A percentile compares a stretch with the other conserved stretches of the same genome.
Conservation (phyloP, 805 yeast genomes). For the Hyphopichia homilentoma region DNA sequence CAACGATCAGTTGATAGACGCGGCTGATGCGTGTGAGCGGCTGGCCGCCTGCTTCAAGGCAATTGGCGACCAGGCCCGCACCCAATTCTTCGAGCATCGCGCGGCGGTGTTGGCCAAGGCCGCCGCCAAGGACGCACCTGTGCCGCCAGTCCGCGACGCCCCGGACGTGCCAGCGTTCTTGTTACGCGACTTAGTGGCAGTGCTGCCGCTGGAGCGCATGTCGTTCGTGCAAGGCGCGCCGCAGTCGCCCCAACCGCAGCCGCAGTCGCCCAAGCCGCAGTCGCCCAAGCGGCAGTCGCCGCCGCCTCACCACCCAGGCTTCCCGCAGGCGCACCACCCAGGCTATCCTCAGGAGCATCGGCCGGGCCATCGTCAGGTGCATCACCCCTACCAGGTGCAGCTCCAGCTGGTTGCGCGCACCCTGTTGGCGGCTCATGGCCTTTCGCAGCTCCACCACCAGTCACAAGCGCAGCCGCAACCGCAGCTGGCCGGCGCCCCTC, state of each 20-base stretch:
- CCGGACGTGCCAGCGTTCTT: slow-evolving; percentile 45
- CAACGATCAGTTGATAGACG: slow-evolving; percentile 56
- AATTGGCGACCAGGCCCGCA: slow-evolving; percentile 42
- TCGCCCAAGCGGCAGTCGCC: slow-evolving; percentile 6
- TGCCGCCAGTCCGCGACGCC: slow-evolving; percentile 43
- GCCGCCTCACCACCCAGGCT: slow-evolving; percentile 7
- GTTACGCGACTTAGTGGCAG: slow-evolving; percentile 40
- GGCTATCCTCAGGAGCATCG: slow-evolving; percentile 11
- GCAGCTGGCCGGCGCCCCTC: slow-evolving; percentile 7
- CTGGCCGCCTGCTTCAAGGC: slow-evolving; percentile 48
- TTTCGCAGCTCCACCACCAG: slow-evolving; percentile 6
- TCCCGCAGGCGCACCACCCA: slow-evolving; percentile 7
- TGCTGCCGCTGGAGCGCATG: slow-evolving; percentile 39
- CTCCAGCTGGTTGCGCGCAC: slow-evolving; percentile 6
- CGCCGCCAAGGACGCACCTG: slow-evolving; percentile 39
- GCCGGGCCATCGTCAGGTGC: slow-evolving; percentile 8
- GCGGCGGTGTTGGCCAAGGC: slow-evolving; percentile 42
- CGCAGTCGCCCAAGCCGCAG: slow-evolving; percentile 8
- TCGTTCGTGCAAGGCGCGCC: slow-evolving; percentile 32
- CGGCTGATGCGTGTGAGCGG: slow-evolving; percentile 54
- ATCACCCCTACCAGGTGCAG: slow-evolving; percentile 8
- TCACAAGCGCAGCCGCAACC: slow-evolving; percentile 2
- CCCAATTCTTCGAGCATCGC: slow-evolving; percentile 40
- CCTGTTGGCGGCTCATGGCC: slow-evolving; percentile 1
- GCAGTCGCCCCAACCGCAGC: slow-evolving; percentile 8